Conservation (phyloP, 352 stramenopile species). For the Phytopythium helicoides region DNA sequence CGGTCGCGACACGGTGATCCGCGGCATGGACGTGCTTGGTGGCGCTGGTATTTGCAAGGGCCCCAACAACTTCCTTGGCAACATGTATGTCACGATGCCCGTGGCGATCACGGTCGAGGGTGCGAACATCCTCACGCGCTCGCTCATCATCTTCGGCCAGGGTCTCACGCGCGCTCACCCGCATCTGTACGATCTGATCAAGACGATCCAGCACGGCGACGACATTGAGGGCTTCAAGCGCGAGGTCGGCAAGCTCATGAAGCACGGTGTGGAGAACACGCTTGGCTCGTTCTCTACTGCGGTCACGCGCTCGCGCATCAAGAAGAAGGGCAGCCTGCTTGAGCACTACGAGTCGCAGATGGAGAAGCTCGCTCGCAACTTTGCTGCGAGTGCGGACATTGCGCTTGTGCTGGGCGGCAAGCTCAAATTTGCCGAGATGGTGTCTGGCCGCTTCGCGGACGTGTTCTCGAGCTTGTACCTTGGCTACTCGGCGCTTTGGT, state of each 20-base stretch:
- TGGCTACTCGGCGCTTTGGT: constrained; percentile 97
- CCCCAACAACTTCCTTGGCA: constrained; percentile 95
- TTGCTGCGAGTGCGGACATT: constrained; percentile 95
- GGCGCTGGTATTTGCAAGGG: constrained; percentile 97
- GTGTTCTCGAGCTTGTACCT: constrained; percentile 97
- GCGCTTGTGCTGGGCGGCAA: constrained; percentile 96
- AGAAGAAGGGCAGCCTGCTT: constrained; percentile 84
- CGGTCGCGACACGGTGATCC: constrained; percentile 94
- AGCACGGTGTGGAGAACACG: constrained; percentile 94
- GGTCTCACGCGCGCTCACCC: constrained; percentile 97
- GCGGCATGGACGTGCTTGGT: constrained; percentile 97
- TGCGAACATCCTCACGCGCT: constrained; percentile 97
- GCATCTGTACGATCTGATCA: constrained; percentile 97
- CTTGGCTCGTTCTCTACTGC: constrained; percentile 85
- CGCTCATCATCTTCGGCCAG: constrained; percentile 98
- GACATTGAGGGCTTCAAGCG: constrained; percentile 93
- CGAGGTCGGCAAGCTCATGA: constrained; percentile 93
- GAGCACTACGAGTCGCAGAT: constrained; percentile 97
- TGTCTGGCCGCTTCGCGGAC: constrained; percentile 96
- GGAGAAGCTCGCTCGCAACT: constrained; percentile 95
- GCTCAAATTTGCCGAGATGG: constrained; percentile 98
- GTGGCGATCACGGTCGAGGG: constrained; percentile 98
- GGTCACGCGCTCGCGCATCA: constrained; percentile 88
- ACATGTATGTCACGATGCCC: constrained; percentile 95
- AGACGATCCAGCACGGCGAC: constrained; percentile 94